Evolutionary conservation across 2,329 filamentous ascomycete genomes (phyloP).

Genomic region (Blastomyces parvus): DNA sequence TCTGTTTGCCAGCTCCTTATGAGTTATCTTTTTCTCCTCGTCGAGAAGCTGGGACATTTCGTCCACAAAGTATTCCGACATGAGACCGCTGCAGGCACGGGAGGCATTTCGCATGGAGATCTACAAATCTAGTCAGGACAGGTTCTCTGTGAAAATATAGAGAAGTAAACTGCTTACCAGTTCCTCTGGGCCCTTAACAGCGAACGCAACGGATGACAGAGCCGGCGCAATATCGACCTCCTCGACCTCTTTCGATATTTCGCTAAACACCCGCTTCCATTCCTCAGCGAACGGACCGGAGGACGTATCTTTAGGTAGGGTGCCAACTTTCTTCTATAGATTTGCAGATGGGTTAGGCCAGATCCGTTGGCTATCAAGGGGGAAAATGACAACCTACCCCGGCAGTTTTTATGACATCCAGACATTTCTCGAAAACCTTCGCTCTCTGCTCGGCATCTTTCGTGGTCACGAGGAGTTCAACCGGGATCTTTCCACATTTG

Average conservation of each 20-base stretch:
- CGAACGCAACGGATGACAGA: conserved; percentile 72
- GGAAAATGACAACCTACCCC: conserved; percentile 56
- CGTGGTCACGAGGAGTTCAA: conserved; percentile 83
- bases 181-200: conserved; percentile 91
- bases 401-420: conserved; percentile 76
- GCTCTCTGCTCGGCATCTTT: conserved; percentile 89
- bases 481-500: conserved; percentile 81
- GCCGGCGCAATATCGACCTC: conserved; percentile 78
- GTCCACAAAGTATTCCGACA: conserved; percentile 95
- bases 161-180: conserved; percentile 43
- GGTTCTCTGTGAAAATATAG: conserved; percentile 6
- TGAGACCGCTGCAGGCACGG: conserved; percentile 84
- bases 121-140: conserved; percentile 30
- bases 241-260: conserved; percentile 74
- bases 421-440: conserved; percentile 75
- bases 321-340: conserved; percentile 73
- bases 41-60: conserved; percentile 96
- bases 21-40: conserved; percentile 93
- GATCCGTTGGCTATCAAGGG: not conserved
- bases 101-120: conserved; percentile 90
- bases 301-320: conserved; percentile 73
- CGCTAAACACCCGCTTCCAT: conserved; percentile 76
- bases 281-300: conserved; percentile 87
- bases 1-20: conserved; percentile 74
- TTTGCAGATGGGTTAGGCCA: not conserved